Base-by-base conservation (phyloP, 1,284 basidiomycete species). In the Neolentinus lepideus region DNA sequence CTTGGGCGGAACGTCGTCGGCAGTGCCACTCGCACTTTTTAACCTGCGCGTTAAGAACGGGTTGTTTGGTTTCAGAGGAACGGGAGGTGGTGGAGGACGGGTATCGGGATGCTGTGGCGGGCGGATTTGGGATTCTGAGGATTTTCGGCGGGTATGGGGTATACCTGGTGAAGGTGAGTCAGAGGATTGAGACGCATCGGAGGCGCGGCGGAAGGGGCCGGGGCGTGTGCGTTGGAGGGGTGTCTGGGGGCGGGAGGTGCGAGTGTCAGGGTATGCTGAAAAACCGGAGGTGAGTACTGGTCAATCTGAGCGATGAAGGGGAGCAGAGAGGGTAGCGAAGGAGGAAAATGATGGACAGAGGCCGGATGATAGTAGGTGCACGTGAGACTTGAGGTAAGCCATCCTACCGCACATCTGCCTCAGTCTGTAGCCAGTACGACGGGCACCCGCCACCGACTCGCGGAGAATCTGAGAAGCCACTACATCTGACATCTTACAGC, bases 61-160 rank as follows among this genome's bases (percentile, higher is more conserved):
- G 36, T 54, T 54, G 33, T 21, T 52, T n/a, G 47, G 27, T 50
- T 50, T 50, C 8, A 29, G 51, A 14, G 51, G 27, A 8, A 38
- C 27, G 27, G 33, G 51, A 19, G 51, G 26, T 19, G 51, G 33
- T 3, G 27, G 51, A 14, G 51, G 33, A 31, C 6, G 51, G 12
- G 51, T 22, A 16, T 31, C 8, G 22, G 51, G 51, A 24, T 8
- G 51, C 10, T n/a, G 51, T 6, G 51, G 51, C n/a, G 51, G 51
- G 35, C 6, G 51, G 9, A 26, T 19, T 4, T 9, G 26, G 19
- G 51, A 38, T 4, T 50, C 47, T 3, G 51, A 52, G 25, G 51
- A 31, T 19, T 31, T 33, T 9, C 22, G 35, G 25, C 19, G 29
- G 51, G 27, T 16, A 26, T 31, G n/a, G n/a, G n/a, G n/a, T n/a